These are phyloP conservation scores for Akanthomyces muscarius DNA, from an alignment of 2,329 filamentous ascomycete genomes.

Conservation along the genomic window DNA sequence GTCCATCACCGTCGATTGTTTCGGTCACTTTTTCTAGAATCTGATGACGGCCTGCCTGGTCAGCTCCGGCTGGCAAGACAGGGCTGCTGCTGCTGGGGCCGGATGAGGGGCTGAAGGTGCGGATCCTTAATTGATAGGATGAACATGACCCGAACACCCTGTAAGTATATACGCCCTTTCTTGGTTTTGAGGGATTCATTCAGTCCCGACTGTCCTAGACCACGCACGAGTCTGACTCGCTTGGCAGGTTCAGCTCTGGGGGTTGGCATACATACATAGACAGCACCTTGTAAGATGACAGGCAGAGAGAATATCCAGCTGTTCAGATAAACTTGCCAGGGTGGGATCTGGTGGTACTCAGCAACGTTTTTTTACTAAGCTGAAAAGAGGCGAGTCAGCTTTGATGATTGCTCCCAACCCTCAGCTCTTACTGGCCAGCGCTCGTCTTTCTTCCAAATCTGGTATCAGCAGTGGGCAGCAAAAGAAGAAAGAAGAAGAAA, in stretches of 20 bases:
- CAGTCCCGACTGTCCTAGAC: background rate
- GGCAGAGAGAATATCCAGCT: background rate
- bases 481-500: background rate
- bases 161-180: too few species aligned
- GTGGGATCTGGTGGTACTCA: too few species aligned
- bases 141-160: too few species aligned
- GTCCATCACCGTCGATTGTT: too few species aligned
- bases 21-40: too few species aligned
- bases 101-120: too few species aligned
- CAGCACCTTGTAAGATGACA: background rate
- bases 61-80: too few species aligned
- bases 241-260: too few species aligned
- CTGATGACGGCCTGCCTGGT: too few species aligned
- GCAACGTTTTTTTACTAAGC: background rate
- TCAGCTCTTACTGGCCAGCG: background rate
- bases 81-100: too few species aligned
- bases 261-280: too few species aligned
- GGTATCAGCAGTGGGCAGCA: background rate
- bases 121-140: too few species aligned
- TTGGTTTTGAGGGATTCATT: background rate
- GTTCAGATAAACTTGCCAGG: background rate
- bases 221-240: background rate
- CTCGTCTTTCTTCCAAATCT: conserved; percentile 1
- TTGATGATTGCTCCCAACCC: background rate
- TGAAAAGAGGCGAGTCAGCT: background rate